Evolutionary conservation across 495 filamentous ascomycete species (phyloP), one percentile per base, ranked within the genome.

Genomic region (Tuber borchii): DNA sequence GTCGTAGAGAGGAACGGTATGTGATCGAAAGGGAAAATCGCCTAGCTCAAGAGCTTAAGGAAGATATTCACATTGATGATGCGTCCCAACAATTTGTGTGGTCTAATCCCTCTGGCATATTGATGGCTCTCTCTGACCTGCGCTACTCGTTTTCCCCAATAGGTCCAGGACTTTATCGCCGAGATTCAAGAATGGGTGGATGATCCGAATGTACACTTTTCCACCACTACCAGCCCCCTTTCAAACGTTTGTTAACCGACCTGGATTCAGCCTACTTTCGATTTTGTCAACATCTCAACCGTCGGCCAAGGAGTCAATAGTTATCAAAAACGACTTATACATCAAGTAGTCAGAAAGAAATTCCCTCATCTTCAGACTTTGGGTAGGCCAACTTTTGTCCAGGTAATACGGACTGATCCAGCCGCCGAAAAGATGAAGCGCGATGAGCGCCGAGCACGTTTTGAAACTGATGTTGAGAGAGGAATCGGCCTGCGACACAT

Each of bases 401-500:
- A 82, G 70, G 78, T 83, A 9, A 81, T 87, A 8, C 79, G 83
- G 22, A 85, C 82, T 71, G 85, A 91, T 78, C 80, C 86, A 37
- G 79, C 85, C 9, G 84, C 86, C 31, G 89, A 90, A 73, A 84
- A 84, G 7, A 80, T 83, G 7, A 76, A 85, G 19, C 82, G 83
- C 12, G 85, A 86, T 26, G 84, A 82, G 45, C 83, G 82, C 65
- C 78, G 85, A 48, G 80, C 82, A 19, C 79, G 81, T 51, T 82
- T 85, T 17, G 84, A 88, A 56, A 82, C 85, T 44, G 84, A 83
- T 14, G 84, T 91, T 20, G 78, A 81, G 42, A 84, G 84, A 37
- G 84, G 87, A 73, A 87, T 87, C 75, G 93, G 92, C 17, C 88
- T 94, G 70, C 85, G 90, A 68, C 92, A 90, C 86, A 77, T 95